phyloP scores from a whole-genome alignment of 805 yeast species.

The Jamesozyma lodderae region DNA sequence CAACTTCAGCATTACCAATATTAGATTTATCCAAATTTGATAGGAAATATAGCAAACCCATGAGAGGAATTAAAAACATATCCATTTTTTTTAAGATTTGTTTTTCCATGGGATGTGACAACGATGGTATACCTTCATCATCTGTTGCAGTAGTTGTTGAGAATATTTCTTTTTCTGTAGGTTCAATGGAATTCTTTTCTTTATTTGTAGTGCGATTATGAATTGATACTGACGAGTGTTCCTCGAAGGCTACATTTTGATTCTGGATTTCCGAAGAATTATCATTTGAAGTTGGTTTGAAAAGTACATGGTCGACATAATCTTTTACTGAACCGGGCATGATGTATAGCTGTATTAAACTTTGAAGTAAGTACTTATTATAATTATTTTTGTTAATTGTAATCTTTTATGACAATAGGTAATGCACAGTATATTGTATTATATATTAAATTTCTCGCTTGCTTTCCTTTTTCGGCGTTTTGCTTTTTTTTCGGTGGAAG shows the following conservation, averaged over 20 bases:
- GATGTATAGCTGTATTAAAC: too few relatives aligned
- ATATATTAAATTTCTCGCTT: too few relatives aligned
- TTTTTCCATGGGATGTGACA: conserved; percentile 27
- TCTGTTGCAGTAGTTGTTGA: conserved; percentile 18
- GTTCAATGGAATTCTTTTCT: not conserved
- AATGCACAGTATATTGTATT: too few relatives aligned
- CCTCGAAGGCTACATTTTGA: not conserved
- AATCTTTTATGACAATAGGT: too few relatives aligned
- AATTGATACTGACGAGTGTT: not conserved
- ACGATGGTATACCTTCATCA: conserved; percentile 22
- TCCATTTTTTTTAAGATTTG: conserved; percentile 37
- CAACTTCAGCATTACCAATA: conserved; percentile 50
- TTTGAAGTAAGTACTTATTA: too few relatives aligned
- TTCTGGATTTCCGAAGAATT: not conserved
- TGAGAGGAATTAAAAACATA: conserved; percentile 35
- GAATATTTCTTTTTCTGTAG: conserved; percentile 13
- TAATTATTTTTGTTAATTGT: too few relatives aligned
- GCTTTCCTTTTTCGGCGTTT: too few relatives aligned
- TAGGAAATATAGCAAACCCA: conserved; percentile 36
- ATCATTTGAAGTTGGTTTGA: not conserved
- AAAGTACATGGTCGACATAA: conserved; percentile 7
- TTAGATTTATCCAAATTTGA: conserved; percentile 47
- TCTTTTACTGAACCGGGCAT: conserved; percentile 8
- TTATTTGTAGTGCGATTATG: not conserved
- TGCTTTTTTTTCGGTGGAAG: too few relatives aligned